Conservation (phyloP, 2,329 filamentous ascomycete genomes). For the Nemania serpens region DNA sequence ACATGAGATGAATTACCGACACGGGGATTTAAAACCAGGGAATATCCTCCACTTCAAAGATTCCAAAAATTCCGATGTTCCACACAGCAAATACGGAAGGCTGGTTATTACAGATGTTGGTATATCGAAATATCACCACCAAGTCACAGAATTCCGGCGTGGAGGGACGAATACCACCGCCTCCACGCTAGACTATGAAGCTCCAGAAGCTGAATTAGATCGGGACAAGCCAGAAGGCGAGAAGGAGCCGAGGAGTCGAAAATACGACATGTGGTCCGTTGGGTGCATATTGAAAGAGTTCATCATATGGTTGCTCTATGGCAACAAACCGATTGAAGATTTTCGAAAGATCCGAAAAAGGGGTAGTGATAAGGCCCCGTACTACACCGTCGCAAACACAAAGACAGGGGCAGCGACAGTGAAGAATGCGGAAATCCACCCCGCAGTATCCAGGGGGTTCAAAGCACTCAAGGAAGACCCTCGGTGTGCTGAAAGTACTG, state of each 20-base stretch:
- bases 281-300: slow-evolving; percentile 21
- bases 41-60: slow-evolving; percentile 15
- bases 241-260: not conserved
- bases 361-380: too few relatives aligned
- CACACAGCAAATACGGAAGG: not conserved
- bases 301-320: slow-evolving; percentile 16
- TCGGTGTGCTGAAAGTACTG: too few relatives aligned
- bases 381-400: too few relatives aligned
- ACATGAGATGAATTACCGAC: slow-evolving; percentile 4
- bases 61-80: not conserved
- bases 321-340: not conserved
- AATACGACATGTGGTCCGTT: slow-evolving; percentile 23
- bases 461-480: too few relatives aligned
- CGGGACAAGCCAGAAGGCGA: too few relatives aligned
- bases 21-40: slow-evolving; percentile 22
- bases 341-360: not conserved
- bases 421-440: too few relatives aligned
- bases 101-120: slow-evolving; percentile 19
- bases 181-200: slow-evolving; percentile 16
- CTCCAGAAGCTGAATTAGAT: slow-evolving; percentile 10
- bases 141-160: not conserved
- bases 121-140: slow-evolving; percentile 7
- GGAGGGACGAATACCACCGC: slow-evolving; percentile 4
- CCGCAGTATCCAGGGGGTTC: too few relatives aligned
- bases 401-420: too few relatives aligned